Evolutionary conservation across 2,329 filamentous ascomycete species (phyloP).

Genomic region (Lecanosticta acicola): DNA sequence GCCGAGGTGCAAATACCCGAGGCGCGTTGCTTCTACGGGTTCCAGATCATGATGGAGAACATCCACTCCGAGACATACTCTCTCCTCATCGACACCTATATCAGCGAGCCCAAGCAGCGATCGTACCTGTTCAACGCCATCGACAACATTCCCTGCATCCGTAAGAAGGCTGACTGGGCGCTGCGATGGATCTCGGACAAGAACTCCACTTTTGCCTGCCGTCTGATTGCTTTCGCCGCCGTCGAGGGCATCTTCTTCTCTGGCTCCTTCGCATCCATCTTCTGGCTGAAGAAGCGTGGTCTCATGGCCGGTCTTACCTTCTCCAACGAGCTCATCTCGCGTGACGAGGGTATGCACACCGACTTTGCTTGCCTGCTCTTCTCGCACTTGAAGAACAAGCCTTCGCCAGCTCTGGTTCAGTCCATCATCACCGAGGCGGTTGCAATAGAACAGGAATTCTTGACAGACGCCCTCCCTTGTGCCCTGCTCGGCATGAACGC

Average conservation of each 20-base stretch:
- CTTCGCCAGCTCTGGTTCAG: conserved; percentile 71
- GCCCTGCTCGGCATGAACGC: conserved; percentile 97
- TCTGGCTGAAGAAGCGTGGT: conserved; percentile 99
- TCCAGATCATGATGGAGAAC: conserved; percentile 99
- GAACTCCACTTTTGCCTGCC: conserved; percentile 89
- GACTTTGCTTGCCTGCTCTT: conserved; percentile 97
- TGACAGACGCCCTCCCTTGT: conserved; percentile 89
- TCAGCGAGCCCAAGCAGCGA: conserved; percentile 93
- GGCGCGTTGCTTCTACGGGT: conserved; percentile 98
- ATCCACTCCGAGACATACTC: conserved; percentile 99
- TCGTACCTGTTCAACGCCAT: conserved; percentile 97
- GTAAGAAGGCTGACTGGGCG: conserved; percentile 98
- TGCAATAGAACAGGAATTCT: conserved; percentile 91
- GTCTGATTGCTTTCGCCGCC: conserved; percentile 91
- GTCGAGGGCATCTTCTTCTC: conserved; percentile 99
- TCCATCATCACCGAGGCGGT: conserved; percentile 94
- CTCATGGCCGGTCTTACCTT: conserved; percentile 98
- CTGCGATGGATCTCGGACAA: conserved; percentile 90
- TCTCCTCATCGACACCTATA: conserved; percentile 96
- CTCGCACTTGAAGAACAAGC: conserved; percentile 92
- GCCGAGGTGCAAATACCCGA: conserved; percentile 95
- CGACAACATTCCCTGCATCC: conserved; percentile 97
- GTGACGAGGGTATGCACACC: conserved; percentile 98
- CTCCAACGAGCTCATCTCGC: conserved; percentile 99
- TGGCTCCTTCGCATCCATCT: conserved; percentile 96